Percentiles rank a stretch among this genome's conserved stretches.
phyloP scores from a whole-genome alignment of 2,329 filamentous ascomycete genomes.

The Fusarium verrucosum region DNA sequence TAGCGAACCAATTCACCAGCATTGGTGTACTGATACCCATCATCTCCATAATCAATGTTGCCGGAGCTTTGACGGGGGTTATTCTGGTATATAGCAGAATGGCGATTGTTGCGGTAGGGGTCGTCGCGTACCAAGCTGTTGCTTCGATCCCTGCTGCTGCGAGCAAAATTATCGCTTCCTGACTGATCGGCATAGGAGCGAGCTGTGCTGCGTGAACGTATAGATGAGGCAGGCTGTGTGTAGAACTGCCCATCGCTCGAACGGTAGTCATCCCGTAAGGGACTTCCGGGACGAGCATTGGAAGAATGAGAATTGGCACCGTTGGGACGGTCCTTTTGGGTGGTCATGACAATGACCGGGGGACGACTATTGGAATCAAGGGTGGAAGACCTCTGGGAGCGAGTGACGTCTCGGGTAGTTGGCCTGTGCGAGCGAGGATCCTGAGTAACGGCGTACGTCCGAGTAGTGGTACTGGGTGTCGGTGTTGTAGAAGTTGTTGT shows the following conservation, averaged over 20 bases:
- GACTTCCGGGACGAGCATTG: slow-evolving; percentile 54
- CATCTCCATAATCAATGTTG: slow-evolving; percentile 63
- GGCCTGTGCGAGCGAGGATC: slow-evolving; percentile 60
- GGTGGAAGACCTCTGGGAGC: slow-evolving; percentile 59
- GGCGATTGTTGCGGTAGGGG: slow-evolving; percentile 58
- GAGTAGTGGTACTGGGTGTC: slow-evolving; percentile 57
- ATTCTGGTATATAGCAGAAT: slow-evolving; percentile 57
- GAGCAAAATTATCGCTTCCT: slow-evolving; percentile 62
- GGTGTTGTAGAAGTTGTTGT: slow-evolving; percentile 48
- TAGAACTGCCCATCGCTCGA: slow-evolving; percentile 63
- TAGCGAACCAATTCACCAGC: slow-evolving; percentile 69
- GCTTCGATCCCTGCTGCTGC: slow-evolving; percentile 60
- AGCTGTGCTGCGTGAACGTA: slow-evolving; percentile 60
- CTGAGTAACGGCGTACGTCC: slow-evolving; percentile 65
- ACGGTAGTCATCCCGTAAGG: slow-evolving; percentile 61
- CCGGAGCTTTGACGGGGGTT: slow-evolving; percentile 55
- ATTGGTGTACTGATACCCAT: slow-evolving; percentile 71
- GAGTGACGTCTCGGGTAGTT: slow-evolving; percentile 59
- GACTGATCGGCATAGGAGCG: slow-evolving; percentile 59
- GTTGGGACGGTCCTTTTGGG: slow-evolving; percentile 55
- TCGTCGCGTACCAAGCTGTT: slow-evolving; percentile 57
- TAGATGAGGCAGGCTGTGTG: slow-evolving; percentile 66
- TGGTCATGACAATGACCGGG: slow-evolving; percentile 67
- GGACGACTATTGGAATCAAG: slow-evolving; percentile 60
- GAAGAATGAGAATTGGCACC: slow-evolving; percentile 53